Percentiles rank a stretch among this genome's conserved stretches.
These are phyloP conservation scores for Diversispora eburnea DNA, from an alignment of 192 early-diverging fungal genomes.

Conservation along the genomic window DNA sequence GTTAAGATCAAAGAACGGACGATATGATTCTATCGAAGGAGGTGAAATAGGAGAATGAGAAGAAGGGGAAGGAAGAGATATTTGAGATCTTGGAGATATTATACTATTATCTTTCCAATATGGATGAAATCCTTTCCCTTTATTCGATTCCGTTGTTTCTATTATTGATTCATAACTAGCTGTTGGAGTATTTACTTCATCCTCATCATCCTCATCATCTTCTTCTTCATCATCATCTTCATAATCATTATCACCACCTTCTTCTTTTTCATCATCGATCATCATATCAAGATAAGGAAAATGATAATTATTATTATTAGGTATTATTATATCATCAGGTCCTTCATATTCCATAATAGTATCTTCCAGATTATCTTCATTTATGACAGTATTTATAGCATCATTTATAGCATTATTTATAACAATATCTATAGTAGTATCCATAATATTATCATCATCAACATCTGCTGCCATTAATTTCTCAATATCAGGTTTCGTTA, in stretches of 20 bases:
- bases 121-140: constrained; percentile 3
- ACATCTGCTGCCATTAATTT: no score
- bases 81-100: not conserved
- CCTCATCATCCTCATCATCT: not conserved
- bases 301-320: not conserved
- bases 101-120: constrained; percentile 25
- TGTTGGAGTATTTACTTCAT: not conserved
- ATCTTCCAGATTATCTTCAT: not conserved
- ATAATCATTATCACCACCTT: not conserved
- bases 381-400: not conserved
- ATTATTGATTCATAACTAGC: not conserved
- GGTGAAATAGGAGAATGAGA: not conserved
- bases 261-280: not conserved
- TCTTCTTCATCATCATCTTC: constrained; percentile 11
- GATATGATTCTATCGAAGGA: not conserved
- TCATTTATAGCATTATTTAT: not conserved
- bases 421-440: not conserved
- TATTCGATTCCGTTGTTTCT: no score
- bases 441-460: not conserved
- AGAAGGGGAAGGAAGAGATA: not conserved
- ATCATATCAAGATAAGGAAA: not conserved
- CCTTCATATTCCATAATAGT: not conserved
- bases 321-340: constrained; percentile 4
- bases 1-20: not conserved
- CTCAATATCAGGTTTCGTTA: not conserved